A percentile compares a stretch with the other conserved stretches of the same genome.
Conservation (phyloP, 805 yeast genomes). For the Yamadazyma scolyti region DNA sequence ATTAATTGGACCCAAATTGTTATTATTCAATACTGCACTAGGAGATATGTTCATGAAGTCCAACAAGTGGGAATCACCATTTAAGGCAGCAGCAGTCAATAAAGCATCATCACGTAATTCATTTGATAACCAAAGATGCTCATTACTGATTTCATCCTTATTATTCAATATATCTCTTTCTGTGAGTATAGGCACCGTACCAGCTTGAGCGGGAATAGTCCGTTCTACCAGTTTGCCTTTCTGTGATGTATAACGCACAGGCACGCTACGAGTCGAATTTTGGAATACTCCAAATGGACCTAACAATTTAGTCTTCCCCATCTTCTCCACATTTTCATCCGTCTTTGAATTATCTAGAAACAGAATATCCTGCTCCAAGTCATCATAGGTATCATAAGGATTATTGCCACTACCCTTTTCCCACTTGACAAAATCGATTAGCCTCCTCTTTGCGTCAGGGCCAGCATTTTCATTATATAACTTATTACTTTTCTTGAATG, state of each 20-base stretch:
- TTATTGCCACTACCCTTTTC: constrained; percentile 39
- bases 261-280: too few species aligned
- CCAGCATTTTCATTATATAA: constrained; percentile 23
- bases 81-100: constrained; percentile 67
- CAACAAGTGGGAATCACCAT: constrained; percentile 55
- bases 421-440: constrained; percentile 69
- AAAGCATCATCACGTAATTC: constrained; percentile 71
- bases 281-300: constrained; percentile 86
- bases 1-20: not conserved
- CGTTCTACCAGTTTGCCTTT: too few species aligned
- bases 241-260: too few species aligned
- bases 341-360: constrained; percentile 46
- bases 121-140: constrained; percentile 66
- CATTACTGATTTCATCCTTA: constrained; percentile 15
- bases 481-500: constrained; percentile 19
- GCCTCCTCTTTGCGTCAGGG: constrained; percentile 61
- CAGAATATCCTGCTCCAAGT: constrained; percentile 70
- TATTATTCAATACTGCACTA: constrained; percentile 3
- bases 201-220: not conserved
- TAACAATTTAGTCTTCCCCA: constrained; percentile 46
- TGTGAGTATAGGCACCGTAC: not conserved
- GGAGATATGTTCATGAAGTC: constrained; percentile 41
- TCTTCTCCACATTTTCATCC: constrained; percentile 27
- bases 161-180: not conserved
- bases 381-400: constrained; percentile 70